Evolutionary conservation across 352 stramenopile species (phyloP).

Genomic region (Phytophthora sojae): DNA sequence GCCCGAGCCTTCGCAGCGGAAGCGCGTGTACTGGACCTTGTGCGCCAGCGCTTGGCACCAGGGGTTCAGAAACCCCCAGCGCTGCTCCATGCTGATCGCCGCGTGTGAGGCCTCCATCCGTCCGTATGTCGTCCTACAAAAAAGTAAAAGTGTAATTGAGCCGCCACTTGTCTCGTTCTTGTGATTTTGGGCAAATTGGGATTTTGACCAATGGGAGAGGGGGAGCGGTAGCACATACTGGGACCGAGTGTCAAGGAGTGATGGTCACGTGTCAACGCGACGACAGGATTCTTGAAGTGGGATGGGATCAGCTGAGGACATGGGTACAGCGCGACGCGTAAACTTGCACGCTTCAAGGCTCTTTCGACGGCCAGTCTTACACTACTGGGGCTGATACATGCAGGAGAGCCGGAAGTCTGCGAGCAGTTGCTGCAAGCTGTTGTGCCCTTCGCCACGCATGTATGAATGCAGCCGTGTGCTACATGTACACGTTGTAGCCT

Average conservation of each 20-base stretch:
- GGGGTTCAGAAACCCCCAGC: conserved; percentile 21
- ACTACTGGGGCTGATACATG: too few relatives aligned
- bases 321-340: not conserved
- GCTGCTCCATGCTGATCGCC: conserved; percentile 4
- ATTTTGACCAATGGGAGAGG: not conserved
- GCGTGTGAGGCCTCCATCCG: not conserved
- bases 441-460: too few relatives aligned
- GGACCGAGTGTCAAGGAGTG: not conserved
- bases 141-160: too few relatives aligned
- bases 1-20: conserved; percentile 9
- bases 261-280: not conserved
- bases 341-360: not conserved
- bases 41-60: conserved; percentile 8
- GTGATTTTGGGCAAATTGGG: not conserved
- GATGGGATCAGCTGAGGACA: not conserved
- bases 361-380: too few relatives aligned
- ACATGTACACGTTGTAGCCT: too few relatives aligned
- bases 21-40: conserved; percentile 6
- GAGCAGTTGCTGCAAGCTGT: too few relatives aligned
- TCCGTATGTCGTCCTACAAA: too few relatives aligned
- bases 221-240: not conserved
- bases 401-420: too few relatives aligned
- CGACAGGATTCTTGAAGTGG: not conserved
- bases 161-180: not conserved
- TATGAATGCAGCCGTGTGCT: too few relatives aligned